phyloP scores from a whole-genome alignment of 2,329 filamentous ascomycete species.

The Ceratocystis harringtonii region DNA sequence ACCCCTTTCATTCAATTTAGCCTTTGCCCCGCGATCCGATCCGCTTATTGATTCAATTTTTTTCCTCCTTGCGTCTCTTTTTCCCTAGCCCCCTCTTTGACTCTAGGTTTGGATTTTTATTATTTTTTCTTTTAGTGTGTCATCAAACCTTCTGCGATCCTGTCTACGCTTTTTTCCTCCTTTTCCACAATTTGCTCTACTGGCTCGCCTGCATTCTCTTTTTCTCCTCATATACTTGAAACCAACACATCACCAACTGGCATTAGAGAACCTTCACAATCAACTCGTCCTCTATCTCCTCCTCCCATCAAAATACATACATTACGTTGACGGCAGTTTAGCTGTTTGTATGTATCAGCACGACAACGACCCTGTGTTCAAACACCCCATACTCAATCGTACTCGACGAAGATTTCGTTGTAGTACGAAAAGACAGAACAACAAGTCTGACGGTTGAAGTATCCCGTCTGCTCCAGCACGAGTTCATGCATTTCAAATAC shows the following conservation, averaged over 20 bases:
- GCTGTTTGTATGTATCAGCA: slow-evolving; percentile 88
- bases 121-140: slow-evolving; percentile 9
- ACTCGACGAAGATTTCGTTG: slow-evolving; percentile 16
- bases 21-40: neutral
- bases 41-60: slow-evolving; percentile 15
- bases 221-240: slow-evolving; percentile 10
- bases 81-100: slow-evolving; percentile 17
- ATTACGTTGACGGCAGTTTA: slow-evolving; percentile 19
- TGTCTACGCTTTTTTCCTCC: slow-evolving; percentile 11
- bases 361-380: slow-evolving; percentile 78
- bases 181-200: slow-evolving; percentile 16
- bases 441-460: slow-evolving; percentile 70
- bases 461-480: slow-evolving; percentile 36
- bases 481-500: slow-evolving; percentile 38
- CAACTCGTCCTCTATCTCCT: slow-evolving; percentile 8
- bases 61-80: slow-evolving; percentile 12
- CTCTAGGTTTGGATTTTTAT: neutral
- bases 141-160: slow-evolving; percentile 1
- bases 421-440: slow-evolving; percentile 16
- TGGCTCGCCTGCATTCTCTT: slow-evolving; percentile 12
- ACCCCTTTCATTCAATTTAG: neutral
- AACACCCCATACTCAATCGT: slow-evolving; percentile 52
- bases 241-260: slow-evolving; percentile 7
- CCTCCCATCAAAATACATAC: slow-evolving; percentile 18
- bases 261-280: neutral